Base-by-base conservation (phyloP, 2,329 filamentous ascomycete species). In the Aspergillus sp. region DNA sequence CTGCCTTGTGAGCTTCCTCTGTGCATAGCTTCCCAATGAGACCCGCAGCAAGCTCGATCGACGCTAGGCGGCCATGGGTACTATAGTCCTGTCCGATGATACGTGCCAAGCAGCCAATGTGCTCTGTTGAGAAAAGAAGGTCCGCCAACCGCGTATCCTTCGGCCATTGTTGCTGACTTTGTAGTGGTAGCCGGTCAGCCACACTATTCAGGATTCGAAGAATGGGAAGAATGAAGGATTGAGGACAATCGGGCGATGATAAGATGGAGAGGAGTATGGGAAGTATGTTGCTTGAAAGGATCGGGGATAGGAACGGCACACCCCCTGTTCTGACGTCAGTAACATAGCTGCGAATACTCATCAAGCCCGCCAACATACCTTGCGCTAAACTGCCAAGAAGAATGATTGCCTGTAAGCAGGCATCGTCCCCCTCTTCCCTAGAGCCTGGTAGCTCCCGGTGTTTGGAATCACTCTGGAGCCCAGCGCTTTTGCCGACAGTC, bases 371-470 rank as follows among this genome's bases (percentile, higher is more conserved):
- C 13, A n/a, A 12, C 41, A 64, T 81, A 92, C 93, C 92, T 76
- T 89, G 88, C 56, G 91, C 90, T 69, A 98, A 85, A 72, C 90
- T 95, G 47, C 89, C 88, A 36, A 96, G 78, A n/a, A 97, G 83
- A 62, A 96, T 86, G 39, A 93, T 83, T n/a, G 89, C 89, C 71
- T 96, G 90, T 56, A 95, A 78, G 63, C 86, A 85, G 48, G 88
- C 81, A 44, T 84, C 81, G 55, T 93, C 88, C 58, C 90, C 85
- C 11, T 87, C 83, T 3, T 80, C 81, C 63, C 86, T 71, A 4
- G 71, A 62, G 34, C 68, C 69, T 9, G 74, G 74, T 12, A 75
- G 20, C 20, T 49, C 49, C 12, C 48, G 48, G 22, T 62, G 51
- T 17, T 61, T 63, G 26, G 53, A 55, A 6, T 63, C 61, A 44